Conservation (phyloP, 2,329 filamentous ascomycete species). For the Colletotrichum tabaci region DNA sequence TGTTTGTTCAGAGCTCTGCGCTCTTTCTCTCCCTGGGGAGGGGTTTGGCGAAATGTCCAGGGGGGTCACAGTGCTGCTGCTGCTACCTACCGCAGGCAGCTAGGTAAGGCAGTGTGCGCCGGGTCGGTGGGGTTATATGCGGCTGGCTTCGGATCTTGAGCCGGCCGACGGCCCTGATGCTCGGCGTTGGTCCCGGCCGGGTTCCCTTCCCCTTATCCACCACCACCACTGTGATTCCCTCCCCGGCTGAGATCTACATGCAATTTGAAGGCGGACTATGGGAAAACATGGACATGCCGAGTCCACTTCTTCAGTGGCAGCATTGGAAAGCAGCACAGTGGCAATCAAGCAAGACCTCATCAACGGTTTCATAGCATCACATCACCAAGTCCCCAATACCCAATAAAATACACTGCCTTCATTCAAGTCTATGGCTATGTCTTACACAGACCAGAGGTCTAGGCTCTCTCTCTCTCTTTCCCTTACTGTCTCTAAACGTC, state of each 20-base stretch:
- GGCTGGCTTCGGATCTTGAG: conserved; percentile 20
- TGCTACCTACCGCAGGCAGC: background rate
- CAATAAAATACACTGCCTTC: conserved; percentile 43
- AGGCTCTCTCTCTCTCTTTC: conserved; percentile 4
- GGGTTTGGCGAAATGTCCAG: background rate
- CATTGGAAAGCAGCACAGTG: background rate
- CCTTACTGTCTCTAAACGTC: conserved; percentile 41
- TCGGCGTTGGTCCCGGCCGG: conserved; percentile 15
- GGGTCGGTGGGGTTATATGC: conserved; percentile 23
- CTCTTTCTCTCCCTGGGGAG: too few species aligned
- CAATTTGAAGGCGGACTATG: too few species aligned
- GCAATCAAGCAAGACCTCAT: too few species aligned
- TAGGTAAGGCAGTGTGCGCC: background rate
- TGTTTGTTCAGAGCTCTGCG: background rate
- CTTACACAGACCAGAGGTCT: conserved; percentile 52
- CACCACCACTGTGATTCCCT: background rate
- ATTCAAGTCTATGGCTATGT: conserved; percentile 52
- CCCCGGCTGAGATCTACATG: too few species aligned
- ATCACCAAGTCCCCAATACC: background rate
- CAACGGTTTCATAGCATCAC: background rate
- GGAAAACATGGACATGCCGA: background rate
- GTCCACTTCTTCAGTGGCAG: too few species aligned
- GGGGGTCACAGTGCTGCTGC: background rate
- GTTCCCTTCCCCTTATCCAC: too few species aligned
- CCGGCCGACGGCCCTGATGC: conserved; percentile 1